Evolutionary conservation across 2,329 filamentous ascomycete genomes (phyloP), one percentile per base, ranked within the genome.

Genomic region (Fusarium mangiferae): DNA sequence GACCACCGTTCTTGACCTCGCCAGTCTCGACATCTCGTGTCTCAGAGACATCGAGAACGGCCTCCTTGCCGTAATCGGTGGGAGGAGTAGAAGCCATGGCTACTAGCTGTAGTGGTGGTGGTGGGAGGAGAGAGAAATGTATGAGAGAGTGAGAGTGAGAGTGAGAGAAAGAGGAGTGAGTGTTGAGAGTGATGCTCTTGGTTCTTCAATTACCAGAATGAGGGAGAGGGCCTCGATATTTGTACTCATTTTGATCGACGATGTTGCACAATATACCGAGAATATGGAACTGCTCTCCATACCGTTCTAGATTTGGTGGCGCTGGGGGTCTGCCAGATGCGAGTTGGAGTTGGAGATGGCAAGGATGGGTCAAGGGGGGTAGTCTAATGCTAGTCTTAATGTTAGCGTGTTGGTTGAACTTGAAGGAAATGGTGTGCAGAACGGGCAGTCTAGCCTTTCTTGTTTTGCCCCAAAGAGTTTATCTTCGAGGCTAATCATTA

Each of bases 281-380:
- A 51, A 48, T 45, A 70, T 56, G 46, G 45, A 42, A 56, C 39
- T 54, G 33, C 38, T 66, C 46, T 38, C 56, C 56, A 59, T 59
- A 55, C 46, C n/a, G 72, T 65, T 74, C 72, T 69, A 74, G 71
- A 74, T 72, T 64, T 69, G 64, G 61, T 74, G 62, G 71, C 62
- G 49, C 67, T 61, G 49, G 49, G 58, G 61, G 55, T 51, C 57
- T 56, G 42, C 30, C 26, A 63, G 51, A 52, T 60, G 62, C 17
- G 26, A 62, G 35, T 35, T 54, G 54, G 64, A 44, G 42, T 67
- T 66, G 52, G 42, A 68, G 66, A 62, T 66, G 33, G 46, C 51
- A 55, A 35, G 45, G 71, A 69, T 58, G 57, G 71, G 61, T n/a
- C 49, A 35, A 44, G 44, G 57, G 56, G 65, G 42, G 35, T 54